Conservation (phyloP, 2,329 filamentous ascomycete species). For the Nemania serpens region DNA sequence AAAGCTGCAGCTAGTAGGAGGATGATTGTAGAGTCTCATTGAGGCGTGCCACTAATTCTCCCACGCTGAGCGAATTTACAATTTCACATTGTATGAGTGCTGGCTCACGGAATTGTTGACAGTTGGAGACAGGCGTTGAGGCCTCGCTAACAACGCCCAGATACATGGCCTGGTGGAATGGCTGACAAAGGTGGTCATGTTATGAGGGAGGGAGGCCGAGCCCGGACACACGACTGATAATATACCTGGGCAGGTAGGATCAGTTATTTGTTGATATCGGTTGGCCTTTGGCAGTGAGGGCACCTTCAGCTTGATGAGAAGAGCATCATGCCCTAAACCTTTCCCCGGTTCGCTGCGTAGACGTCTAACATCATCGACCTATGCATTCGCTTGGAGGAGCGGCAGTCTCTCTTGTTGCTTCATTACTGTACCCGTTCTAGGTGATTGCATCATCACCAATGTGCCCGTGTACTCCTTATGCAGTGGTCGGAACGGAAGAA, state of each 20-base stretch:
- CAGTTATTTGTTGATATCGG: neutral
- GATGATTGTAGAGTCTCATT: slow-evolving; percentile 14
- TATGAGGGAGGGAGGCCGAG: too few relatives aligned
- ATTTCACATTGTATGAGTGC: neutral
- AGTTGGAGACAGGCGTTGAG: slow-evolving; percentile 8
- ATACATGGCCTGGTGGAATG: neutral
- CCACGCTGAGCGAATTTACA: slow-evolving; percentile 21
- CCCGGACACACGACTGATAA: too few relatives aligned
- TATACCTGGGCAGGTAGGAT: too few relatives aligned
- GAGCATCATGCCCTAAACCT: neutral
- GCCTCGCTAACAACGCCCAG: neutral
- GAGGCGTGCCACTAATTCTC: neutral
- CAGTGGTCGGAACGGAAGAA: slow-evolving; percentile 13
- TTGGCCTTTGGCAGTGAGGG: neutral
- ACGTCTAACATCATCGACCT: slow-evolving; percentile 8
- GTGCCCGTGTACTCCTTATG: slow-evolving; percentile 10
- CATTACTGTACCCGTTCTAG: slow-evolving; percentile 13
- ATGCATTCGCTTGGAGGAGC: slow-evolving; percentile 7
- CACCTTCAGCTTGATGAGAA: neutral
- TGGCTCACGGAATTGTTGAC: neutral
- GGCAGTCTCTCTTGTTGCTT: neutral
- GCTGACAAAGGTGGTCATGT: neutral
- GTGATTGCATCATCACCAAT: slow-evolving; percentile 15
- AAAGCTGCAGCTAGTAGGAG: slow-evolving; percentile 23
- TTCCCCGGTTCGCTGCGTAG: slow-evolving; percentile 3